These are phyloP conservation scores for Calonectria hawksworthii DNA, from an alignment of 2,329 filamentous ascomycete species.

Conservation along the genomic window DNA sequence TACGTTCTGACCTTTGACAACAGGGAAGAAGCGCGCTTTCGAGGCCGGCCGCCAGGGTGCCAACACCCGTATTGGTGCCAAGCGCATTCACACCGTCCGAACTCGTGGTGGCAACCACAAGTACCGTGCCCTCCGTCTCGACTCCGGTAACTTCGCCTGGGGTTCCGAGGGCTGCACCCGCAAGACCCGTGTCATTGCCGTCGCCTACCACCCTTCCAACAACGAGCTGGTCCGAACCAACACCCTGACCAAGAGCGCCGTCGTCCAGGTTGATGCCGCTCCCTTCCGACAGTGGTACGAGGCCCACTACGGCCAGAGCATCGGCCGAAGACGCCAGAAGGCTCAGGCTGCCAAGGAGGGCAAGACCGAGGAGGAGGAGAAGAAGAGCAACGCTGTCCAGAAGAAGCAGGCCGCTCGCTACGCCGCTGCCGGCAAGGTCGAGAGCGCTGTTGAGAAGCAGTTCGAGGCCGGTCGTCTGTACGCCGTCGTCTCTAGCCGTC, in stretches of 20 bases:
- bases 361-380: conserved; percentile 77
- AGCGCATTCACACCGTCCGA: conserved; percentile 97
- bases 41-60: conserved; percentile 99
- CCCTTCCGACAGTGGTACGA: conserved; percentile 99
- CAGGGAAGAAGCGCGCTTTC: conserved; percentile 97
- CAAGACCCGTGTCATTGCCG: conserved; percentile 99
- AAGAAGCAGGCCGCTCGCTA: conserved; percentile 95
- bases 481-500: conserved; percentile 92
- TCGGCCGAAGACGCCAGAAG: conserved; percentile 93
- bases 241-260: conserved; percentile 98
- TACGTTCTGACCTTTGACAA: conserved; percentile 82
- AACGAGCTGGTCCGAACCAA: conserved; percentile 99
- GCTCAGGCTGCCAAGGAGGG: conserved; percentile 74
- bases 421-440: conserved; percentile 91
- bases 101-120: conserved; percentile 99
- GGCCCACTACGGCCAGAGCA: conserved; percentile 94
- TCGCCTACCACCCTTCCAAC: conserved; percentile 99
- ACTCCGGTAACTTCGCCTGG: conserved; percentile 99
- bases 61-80: conserved; percentile 98
- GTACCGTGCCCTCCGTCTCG: conserved; percentile 98
- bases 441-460: conserved; percentile 93
- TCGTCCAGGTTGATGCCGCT: conserved; percentile 98
- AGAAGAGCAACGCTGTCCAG: conserved; percentile 97
- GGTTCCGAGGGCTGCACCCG: conserved; percentile 97
- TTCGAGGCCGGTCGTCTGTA: conserved; percentile 99